Evolutionary conservation across 1,284 basidiomycete genomes (phyloP).

Genomic region (Microbotryomycetes sp.): DNA sequence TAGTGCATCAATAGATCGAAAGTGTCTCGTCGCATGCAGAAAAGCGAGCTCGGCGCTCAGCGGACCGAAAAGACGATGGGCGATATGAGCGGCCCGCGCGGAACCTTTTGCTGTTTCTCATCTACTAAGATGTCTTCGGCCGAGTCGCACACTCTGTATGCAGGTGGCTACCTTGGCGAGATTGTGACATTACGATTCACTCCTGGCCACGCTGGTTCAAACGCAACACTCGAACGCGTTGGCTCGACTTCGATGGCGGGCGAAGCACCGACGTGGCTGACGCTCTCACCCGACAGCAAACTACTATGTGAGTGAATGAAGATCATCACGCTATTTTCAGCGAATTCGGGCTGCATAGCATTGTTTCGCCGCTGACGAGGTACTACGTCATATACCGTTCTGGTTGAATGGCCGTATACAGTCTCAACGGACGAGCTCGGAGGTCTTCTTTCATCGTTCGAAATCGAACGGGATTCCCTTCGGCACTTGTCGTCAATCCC

Average conservation of each 20-base stretch:
- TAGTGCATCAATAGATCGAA: too few species aligned
- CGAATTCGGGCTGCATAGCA: too few species aligned
- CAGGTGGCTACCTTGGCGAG: constrained; percentile 17
- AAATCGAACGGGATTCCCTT: neutral
- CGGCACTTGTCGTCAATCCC: neutral
- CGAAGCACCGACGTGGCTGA: constrained; percentile 23
- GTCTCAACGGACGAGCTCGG: neutral
- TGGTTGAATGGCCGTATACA: neutral
- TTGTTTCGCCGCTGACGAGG: neutral
- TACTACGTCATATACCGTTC: neutral
- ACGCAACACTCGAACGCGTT: neutral
- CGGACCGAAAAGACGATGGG: neutral
- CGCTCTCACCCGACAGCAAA: neutral
- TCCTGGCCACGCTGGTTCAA: too few species aligned
- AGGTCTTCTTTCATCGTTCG: neutral
- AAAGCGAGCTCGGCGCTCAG: neutral
- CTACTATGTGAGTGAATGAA: neutral
- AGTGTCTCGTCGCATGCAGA: too few species aligned
- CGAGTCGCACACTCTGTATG: constrained; percentile 1
- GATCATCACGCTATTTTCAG: neutral
- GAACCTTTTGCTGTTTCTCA: neutral
- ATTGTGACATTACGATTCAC: constrained; percentile 19
- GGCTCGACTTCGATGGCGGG: neutral
- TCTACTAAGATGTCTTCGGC: neutral
- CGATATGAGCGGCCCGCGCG: neutral